phyloP scores from a whole-genome alignment of 495 filamentous ascomycete genomes.

The Thermothielavioides terrestris region DNA sequence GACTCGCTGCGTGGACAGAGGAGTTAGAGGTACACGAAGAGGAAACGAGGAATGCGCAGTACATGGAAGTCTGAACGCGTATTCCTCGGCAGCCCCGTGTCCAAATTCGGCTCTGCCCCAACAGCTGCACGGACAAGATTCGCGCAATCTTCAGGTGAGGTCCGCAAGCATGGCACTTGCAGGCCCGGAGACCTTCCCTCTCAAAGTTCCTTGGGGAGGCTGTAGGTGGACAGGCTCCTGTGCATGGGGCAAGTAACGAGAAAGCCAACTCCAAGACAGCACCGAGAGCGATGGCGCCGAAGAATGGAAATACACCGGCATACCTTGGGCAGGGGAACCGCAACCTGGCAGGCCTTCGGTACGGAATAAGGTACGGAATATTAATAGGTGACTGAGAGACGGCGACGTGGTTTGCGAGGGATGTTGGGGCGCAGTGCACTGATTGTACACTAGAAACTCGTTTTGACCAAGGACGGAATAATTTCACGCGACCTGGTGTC shows the following conservation, averaged over 20 bases:
- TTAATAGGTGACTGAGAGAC: too few species aligned
- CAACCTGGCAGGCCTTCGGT: not conserved
- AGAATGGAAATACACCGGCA: too few species aligned
- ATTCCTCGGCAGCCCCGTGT: slow-evolving; percentile 8
- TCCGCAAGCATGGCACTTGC: not conserved
- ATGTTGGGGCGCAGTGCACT: not conserved
- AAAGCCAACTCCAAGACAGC: too few species aligned
- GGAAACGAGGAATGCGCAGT: too few species aligned
- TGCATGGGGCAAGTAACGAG: too few species aligned
- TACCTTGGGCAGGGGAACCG: too few species aligned
- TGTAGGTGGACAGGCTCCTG: too few species aligned
- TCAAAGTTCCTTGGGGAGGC: too few species aligned
- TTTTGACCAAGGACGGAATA: slow-evolving; percentile 1
- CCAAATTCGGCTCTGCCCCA: slow-evolving; percentile 6
- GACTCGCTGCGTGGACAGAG: too few species aligned
- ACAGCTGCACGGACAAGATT: slow-evolving; percentile 8
- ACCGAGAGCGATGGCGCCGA: too few species aligned
- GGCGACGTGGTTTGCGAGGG: not conserved
- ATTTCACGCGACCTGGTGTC: slow-evolving; percentile 12
- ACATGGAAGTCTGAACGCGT: too few species aligned
- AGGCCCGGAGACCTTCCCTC: not conserved
- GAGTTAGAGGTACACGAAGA: too few species aligned
- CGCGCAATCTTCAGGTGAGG: slow-evolving; percentile 6
- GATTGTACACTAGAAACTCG: not conserved
- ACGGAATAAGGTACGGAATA: not conserved